These are phyloP conservation scores for Chaetomiaceae sp. DNA, from an alignment of 2,329 filamentous ascomycete genomes.

Conservation along the genomic window DNA sequence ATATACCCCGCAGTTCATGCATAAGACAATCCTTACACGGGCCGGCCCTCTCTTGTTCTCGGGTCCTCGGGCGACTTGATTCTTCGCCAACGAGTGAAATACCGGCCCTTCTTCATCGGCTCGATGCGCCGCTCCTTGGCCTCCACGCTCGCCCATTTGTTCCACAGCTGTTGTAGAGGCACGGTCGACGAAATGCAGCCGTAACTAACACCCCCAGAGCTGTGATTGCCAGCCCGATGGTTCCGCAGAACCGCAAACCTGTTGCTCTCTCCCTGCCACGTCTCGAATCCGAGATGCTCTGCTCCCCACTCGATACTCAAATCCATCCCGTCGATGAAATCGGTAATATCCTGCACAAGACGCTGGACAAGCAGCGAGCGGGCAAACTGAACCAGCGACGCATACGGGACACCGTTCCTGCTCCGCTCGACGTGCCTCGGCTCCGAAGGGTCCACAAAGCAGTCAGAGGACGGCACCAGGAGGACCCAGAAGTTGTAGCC, in stretches of 20 bases:
- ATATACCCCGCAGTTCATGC: no score
- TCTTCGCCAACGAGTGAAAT: conserved; percentile 4
- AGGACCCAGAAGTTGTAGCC: conserved; percentile 6
- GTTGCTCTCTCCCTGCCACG: not conserved
- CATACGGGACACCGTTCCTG: conserved; percentile 4
- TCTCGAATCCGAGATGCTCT: not conserved
- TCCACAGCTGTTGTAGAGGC: not conserved
- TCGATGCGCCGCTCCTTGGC: conserved; percentile 2
- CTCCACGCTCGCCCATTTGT: not conserved
- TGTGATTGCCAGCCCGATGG: not conserved
- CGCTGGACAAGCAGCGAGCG: conserved; percentile 2
- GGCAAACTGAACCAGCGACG: conserved; percentile 3
- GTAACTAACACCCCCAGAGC: no score
- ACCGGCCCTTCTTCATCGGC: conserved; percentile 3
- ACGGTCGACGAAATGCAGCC: not conserved
- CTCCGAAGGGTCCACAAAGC: not conserved
- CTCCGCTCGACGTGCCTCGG: not conserved
- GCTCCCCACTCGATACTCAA: not conserved
- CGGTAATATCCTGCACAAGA: not conserved
- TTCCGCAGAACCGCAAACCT: not conserved
- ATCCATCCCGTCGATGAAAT: conserved; percentile 7
- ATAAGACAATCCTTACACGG: not conserved
- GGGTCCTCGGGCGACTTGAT: conserved; percentile 3
- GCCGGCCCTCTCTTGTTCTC: not conserved
- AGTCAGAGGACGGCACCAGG: not conserved